Evolutionary conservation across 192 early-diverging fungal genomes (phyloP).

Genomic region (Linnemannia elongata): DNA sequence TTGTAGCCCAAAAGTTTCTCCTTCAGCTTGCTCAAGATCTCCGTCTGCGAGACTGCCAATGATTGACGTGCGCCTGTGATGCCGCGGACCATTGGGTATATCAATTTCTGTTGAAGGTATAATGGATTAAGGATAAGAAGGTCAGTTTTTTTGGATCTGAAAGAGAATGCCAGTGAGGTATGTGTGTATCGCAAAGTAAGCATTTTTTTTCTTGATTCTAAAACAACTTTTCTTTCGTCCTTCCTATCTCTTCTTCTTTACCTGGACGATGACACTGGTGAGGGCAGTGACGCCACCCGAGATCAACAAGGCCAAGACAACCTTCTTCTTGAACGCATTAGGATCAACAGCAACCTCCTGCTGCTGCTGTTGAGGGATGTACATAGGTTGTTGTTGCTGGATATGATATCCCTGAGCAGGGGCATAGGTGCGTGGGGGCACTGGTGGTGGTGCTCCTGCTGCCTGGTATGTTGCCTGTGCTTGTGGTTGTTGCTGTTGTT

Average conservation of each 20-base stretch:
- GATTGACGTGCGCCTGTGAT: constrained; percentile 46
- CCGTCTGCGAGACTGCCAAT: constrained; percentile 37
- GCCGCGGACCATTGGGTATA: constrained; percentile 53
- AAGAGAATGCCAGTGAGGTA: no score
- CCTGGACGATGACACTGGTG: constrained; percentile 39
- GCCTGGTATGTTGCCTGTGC: constrained; percentile 19
- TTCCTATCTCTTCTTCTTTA: background rate
- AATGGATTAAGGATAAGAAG: background rate
- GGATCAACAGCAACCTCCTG: constrained; percentile 29
- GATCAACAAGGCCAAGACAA: constrained; percentile 48
- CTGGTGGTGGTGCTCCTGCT: constrained; percentile 30
- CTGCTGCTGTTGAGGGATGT: constrained; percentile 18
- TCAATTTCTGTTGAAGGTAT: constrained; percentile 25
- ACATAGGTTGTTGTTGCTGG: constrained; percentile 21
- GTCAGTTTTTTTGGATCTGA: no score
- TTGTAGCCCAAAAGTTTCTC: constrained; percentile 35
- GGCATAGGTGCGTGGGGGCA: constrained; percentile 46
- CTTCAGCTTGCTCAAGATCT: constrained; percentile 36
- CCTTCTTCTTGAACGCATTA: constrained; percentile 49
- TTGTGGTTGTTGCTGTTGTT: constrained; percentile 10
- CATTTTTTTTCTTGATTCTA: background rate
- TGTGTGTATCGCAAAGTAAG: no score
- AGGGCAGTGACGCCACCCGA: constrained; percentile 46
- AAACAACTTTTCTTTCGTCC: background rate
- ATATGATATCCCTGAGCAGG: constrained; percentile 12